Base-by-base conservation (phyloP, 345 rosid genomes). In the Pistacia atlantica region DNA sequence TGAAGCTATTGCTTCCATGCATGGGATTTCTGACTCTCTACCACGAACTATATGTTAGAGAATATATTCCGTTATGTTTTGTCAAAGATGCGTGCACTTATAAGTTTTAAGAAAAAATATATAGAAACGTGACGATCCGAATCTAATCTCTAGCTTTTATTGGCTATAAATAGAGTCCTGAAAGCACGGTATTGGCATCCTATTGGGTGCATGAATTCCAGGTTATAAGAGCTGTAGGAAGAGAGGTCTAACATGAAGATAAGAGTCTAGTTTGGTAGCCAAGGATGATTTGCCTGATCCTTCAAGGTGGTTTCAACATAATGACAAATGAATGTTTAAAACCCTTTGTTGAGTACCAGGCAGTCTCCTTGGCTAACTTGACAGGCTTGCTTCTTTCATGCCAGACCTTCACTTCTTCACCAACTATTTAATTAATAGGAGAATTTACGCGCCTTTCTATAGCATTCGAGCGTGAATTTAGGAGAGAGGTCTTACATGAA, bases 401-500 rank as follows among this genome's bases (percentile, higher is more conserved):
- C 45, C 17, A 69, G 46, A 31, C 14, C 72, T 51, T 51, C 72
- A 31, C 60, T 52, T 69, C 60, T 33, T 69, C 72, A 16, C 17
- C 4, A 4, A n/a, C 31, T 60, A 28, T 28, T 11, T 58, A 1
- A 58, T 2, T n/a, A 58, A n/a, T 20, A 58, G 22, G 62, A 58
- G 31, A 58, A 8, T 58, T n/a, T 58, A 4, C 16, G 3, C 6
- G 57, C 57, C 16, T 58, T n/a, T 10, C 62, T 1, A 1, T n/a
- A 6, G 25, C 28, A 20, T 58, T 58, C 28, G 62, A n/a, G 37
- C 37, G 3, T 28, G 16, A 61, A 7, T n/a, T 42, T 20, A 25
- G 83, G 65, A 69, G 79, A 64, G 77, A 77, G 79, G 77, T 70
- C 86, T 75, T 65, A 13, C 83, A 75, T 83, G 83, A 78, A 33